Evolutionary conservation across 2,329 filamentous ascomycete species (phyloP).

Genomic region (Fusarium oligoseptatum): DNA sequence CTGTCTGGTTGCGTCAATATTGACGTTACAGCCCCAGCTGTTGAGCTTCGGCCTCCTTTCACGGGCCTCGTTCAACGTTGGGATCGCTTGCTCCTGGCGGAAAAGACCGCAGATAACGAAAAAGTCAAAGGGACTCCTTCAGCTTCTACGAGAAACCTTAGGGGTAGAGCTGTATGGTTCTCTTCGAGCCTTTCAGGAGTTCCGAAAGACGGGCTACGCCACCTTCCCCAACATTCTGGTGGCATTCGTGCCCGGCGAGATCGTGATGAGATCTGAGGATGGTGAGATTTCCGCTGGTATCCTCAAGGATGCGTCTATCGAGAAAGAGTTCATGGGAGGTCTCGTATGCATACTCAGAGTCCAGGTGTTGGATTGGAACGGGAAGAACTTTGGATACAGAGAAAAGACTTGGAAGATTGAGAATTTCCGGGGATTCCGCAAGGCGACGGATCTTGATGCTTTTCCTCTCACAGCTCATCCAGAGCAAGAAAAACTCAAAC

Average conservation of each 20-base stretch:
- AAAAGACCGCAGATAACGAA: neutral
- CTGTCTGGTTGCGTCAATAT: neutral
- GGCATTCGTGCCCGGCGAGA: constrained; percentile 7
- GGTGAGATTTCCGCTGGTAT: neutral
- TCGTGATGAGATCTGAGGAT: neutral
- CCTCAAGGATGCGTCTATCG: neutral
- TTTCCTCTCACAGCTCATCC: neutral
- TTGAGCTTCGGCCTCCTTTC: constrained; percentile 6
- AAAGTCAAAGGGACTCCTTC: neutral
- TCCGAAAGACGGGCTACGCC: neutral
- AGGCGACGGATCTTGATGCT: neutral
- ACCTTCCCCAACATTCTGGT: neutral
- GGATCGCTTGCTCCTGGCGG: neutral
- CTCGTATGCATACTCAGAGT: neutral
- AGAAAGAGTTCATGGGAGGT: neutral
- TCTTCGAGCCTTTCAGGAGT: neutral
- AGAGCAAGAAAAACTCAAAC: neutral
- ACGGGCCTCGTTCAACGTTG: constrained; percentile 5
- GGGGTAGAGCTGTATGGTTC: neutral
- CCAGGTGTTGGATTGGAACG: neutral
- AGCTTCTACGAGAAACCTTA: neutral
- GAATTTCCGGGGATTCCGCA: neutral
- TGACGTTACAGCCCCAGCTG: neutral
- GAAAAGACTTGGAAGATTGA: neutral
- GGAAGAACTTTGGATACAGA: neutral